Conservation (phyloP, 2,329 filamentous ascomycete species). For the Trichoderma arundinaceum region DNA sequence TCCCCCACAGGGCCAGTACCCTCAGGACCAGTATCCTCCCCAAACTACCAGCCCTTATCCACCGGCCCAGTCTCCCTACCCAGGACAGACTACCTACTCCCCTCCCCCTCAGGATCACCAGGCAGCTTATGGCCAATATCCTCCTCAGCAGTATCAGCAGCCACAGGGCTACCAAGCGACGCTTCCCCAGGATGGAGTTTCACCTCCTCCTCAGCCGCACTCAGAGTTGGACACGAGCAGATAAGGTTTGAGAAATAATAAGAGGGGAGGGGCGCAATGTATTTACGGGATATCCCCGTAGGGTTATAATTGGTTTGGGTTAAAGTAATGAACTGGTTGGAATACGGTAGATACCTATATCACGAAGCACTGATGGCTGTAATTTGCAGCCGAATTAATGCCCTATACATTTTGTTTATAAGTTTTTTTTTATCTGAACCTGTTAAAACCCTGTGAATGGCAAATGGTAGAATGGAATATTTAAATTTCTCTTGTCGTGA, state of each 20-base stretch:
- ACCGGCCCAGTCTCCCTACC: conserved; percentile 40
- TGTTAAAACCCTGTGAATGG: no score
- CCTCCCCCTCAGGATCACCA: conserved; percentile 38
- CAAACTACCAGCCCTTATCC: conserved; percentile 33
- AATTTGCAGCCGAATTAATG: not conserved
- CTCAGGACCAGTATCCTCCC: conserved; percentile 36
- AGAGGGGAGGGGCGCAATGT: conserved; percentile 19
- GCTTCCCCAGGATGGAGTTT: conserved; percentile 10
- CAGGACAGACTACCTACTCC: conserved; percentile 39
- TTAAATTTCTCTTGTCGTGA: not conserved
- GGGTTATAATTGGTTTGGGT: conserved; percentile 8
- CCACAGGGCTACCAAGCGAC: conserved; percentile 26
- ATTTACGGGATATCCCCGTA: conserved; percentile 25
- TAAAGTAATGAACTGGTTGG: conserved; percentile 22
- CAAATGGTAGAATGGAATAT: no score
- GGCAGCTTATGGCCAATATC: conserved; percentile 36
- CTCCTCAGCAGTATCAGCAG: conserved; percentile 37
- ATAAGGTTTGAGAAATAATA: not conserved
- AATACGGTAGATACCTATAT: conserved; percentile 21
- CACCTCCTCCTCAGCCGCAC: conserved; percentile 17
- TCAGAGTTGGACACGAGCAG: not conserved
- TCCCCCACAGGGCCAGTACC: conserved; percentile 36
- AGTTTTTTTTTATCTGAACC: no score
- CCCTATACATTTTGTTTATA: not conserved
- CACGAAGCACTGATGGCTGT: conserved; percentile 15